Conservation (phyloP, 345 rosid species). For the Mallotus nudiflorus region DNA sequence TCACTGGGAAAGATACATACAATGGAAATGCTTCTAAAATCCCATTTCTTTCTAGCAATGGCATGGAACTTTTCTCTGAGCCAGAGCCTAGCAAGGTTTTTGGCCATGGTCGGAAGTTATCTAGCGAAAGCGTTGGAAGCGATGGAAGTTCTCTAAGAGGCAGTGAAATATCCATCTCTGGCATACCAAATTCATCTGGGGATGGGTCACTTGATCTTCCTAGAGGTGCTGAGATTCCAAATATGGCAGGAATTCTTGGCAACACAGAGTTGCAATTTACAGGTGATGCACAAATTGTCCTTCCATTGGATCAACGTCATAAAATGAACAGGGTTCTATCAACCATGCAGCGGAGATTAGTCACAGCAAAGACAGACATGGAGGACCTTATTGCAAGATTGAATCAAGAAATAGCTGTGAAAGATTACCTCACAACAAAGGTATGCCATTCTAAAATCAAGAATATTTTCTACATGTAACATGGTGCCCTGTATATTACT, state of each 20-base stretch:
- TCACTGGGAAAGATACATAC: constrained; percentile 40
- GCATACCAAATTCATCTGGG: constrained; percentile 56
- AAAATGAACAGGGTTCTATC: constrained; percentile 76
- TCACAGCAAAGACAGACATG: constrained; percentile 90
- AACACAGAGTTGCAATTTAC: constrained; percentile 39
- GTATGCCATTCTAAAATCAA: constrained; percentile 33
- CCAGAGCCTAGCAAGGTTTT: constrained; percentile 48
- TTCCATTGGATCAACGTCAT: constrained; percentile 79
- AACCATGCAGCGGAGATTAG: constrained; percentile 73
- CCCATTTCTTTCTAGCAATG: constrained; percentile 47
- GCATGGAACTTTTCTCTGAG: constrained; percentile 63
- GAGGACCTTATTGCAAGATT: constrained; percentile 92
- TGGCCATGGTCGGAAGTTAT: constrained; percentile 64
- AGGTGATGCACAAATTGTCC: constrained; percentile 62
- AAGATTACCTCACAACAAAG: constrained; percentile 84
- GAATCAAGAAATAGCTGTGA: constrained; percentile 87
- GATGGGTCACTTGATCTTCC: constrained; percentile 59
- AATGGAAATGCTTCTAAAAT: constrained; percentile 61
- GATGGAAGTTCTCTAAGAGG: constrained; percentile 67
- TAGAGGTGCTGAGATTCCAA: constrained; percentile 48
- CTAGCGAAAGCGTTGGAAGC: constrained; percentile 70
- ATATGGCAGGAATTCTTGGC: constrained; percentile 40
- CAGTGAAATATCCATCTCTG: constrained; percentile 63
- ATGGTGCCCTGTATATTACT: not conserved
- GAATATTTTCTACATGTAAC: not conserved